Conservation (phyloP, 2,329 filamentous ascomycete genomes). For the Fusarium palustre region DNA sequence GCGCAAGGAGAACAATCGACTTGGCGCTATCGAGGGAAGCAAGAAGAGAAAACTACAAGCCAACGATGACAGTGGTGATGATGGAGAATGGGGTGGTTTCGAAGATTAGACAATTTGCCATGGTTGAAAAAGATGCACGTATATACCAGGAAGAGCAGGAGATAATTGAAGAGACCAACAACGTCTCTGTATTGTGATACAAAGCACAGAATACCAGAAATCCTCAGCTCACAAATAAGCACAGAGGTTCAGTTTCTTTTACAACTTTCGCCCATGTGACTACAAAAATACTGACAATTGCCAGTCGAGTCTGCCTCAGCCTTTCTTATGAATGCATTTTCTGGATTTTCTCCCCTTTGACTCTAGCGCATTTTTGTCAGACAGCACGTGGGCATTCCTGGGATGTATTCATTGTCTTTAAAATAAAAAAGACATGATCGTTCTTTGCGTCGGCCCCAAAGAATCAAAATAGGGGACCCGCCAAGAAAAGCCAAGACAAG, state of each 20-base stretch:
- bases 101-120: conserved; percentile 43
- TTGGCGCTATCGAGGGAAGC: conserved; percentile 71
- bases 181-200: not conserved
- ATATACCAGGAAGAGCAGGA: conserved; percentile 2
- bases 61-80: conserved; percentile 44
- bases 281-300: not conserved
- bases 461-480: conserved; percentile 17
- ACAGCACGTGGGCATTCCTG: conserved; percentile 29
- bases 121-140: not conserved
- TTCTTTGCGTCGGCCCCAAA: conserved; percentile 1
- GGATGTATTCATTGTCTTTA: conserved; percentile 1
- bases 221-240: conserved; percentile 2
- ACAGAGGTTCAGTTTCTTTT: conserved; percentile 6
- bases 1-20: conserved; percentile 73
- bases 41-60: conserved; percentile 63
- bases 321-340: conserved; percentile 19
- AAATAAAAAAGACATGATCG: conserved; percentile 12
- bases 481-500: conserved; percentile 40
- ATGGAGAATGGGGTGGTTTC: conserved; percentile 62
- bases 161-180: conserved; percentile 1
- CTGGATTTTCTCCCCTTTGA: not conserved
- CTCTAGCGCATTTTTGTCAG: conserved; percentile 2
- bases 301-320: not conserved
- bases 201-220: conserved; percentile 3
- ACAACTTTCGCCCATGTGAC: not conserved